A percentile compares a stretch with the other conserved stretches of the same genome.
phyloP scores from a whole-genome alignment of 1,139 yeast genomes.

The Pneumocystis oryctolagi region DNA sequence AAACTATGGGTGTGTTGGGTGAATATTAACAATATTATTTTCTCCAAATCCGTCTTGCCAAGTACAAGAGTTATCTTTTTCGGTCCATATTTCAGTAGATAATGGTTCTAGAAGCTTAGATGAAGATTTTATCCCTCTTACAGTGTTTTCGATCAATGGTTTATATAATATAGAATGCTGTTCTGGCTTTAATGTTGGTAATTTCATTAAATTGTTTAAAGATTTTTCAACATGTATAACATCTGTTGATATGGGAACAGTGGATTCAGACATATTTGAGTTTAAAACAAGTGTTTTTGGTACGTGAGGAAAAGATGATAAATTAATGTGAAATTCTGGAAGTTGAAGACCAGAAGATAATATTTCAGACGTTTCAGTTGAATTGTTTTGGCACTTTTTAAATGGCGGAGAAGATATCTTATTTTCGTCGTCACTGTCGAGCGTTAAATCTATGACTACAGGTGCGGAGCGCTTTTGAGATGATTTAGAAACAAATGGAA shows the following conservation, averaged over 20 bases:
- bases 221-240: background rate
- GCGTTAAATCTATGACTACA: conserved; percentile 18
- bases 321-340: background rate
- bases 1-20: background rate
- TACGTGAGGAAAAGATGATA: background rate
- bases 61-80: background rate
- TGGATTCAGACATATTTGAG: background rate
- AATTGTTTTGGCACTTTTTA: background rate
- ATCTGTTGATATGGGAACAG: background rate
- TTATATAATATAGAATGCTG: background rate
- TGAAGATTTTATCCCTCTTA: background rate
- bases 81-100: background rate
- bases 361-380: background rate
- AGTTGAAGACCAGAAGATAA: background rate
- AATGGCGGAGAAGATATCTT: background rate
- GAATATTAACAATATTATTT: background rate
- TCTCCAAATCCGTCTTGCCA: background rate
- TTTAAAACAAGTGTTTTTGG: background rate
- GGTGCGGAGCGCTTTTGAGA: conserved; percentile 9
- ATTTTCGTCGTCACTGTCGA: conserved; percentile 17
- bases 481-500: background rate
- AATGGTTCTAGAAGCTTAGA: background rate
- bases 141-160: background rate
- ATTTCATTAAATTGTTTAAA: background rate
- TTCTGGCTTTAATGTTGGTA: background rate